phyloP scores from a whole-genome alignment of 2,329 filamentous ascomycete genomes.

The Fusarium mundagurra region DNA sequence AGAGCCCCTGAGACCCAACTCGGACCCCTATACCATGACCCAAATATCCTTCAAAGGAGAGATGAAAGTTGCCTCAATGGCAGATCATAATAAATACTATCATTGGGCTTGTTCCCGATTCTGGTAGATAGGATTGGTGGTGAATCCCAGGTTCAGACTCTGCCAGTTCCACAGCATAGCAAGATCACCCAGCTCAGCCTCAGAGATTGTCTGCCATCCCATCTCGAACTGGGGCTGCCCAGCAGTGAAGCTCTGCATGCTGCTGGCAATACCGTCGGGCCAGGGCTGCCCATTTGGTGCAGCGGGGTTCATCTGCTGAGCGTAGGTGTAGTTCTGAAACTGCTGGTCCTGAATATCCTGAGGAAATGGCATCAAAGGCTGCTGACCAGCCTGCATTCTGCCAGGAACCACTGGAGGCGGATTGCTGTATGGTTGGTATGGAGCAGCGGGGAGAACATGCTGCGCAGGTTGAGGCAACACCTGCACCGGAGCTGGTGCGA shows the following conservation, averaged over 20 bases:
- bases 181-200: slow-evolving; percentile 14
- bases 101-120: not conserved
- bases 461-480: not conserved
- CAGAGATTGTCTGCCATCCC: slow-evolving; percentile 14
- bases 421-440: not conserved
- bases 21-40: too few relatives aligned
- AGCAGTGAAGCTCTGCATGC: not conserved
- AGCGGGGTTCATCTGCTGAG: not conserved
- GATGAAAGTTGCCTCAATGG: rapidly evolving
- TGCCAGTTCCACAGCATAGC: slow-evolving; percentile 28
- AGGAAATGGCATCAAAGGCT: not conserved
- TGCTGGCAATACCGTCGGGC: not conserved
- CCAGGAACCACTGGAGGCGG: not conserved
- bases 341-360: not conserved
- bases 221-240: not conserved
- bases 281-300: not conserved
- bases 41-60: not conserved
- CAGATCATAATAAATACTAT: not conserved
- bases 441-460: not conserved
- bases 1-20: not conserved
- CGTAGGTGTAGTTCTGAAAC: not conserved
- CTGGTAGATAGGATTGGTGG: slow-evolving; percentile 23
- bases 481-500: not conserved
- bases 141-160: slow-evolving; percentile 11
- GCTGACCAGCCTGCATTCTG: not conserved